These are phyloP conservation scores for Tetratostichococcus sp. DNA, from an alignment of 139 green algal species.

Conservation along the genomic window DNA sequence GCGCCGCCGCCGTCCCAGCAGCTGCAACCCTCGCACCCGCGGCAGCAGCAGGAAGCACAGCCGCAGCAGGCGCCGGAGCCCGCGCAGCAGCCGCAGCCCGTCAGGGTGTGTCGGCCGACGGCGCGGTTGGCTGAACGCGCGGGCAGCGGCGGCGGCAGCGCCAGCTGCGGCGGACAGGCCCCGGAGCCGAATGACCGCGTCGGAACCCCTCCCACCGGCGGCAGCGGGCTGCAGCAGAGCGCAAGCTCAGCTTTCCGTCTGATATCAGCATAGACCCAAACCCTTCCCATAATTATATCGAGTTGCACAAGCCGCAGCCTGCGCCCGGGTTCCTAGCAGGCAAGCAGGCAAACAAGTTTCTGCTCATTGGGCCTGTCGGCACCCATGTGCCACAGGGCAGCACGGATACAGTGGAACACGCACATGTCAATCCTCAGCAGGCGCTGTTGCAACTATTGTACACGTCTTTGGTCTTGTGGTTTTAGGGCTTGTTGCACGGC, in stretches of 20 bases:
- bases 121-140: conserved; percentile 4
- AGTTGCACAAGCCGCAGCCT: too few species aligned
- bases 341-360: too few species aligned
- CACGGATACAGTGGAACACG: too few species aligned
- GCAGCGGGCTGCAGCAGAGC: conserved; percentile 1
- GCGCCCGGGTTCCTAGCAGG: too few species aligned
- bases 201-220: background rate
- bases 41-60: conserved; percentile 10
- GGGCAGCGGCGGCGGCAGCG: background rate
- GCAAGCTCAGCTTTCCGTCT: conserved; percentile 9
- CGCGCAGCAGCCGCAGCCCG: background rate
- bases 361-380: too few species aligned
- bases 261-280: background rate
- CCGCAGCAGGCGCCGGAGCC: conserved; percentile 4
- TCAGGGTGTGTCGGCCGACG: conserved; percentile 2
- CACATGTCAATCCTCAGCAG: too few species aligned
- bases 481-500: too few species aligned
- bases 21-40: too few species aligned
- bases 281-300: too few species aligned
- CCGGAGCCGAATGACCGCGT: background rate
- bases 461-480: too few species aligned
- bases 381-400: too few species aligned
- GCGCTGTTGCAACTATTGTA: too few species aligned
- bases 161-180: background rate
- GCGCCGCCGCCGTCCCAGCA: background rate